A percentile compares a stretch with the other conserved stretches of the same genome.
Evolutionary conservation across 78 protist genomes (phyloP).

Genomic region (Dictyostelium brefeldianum): DNA sequence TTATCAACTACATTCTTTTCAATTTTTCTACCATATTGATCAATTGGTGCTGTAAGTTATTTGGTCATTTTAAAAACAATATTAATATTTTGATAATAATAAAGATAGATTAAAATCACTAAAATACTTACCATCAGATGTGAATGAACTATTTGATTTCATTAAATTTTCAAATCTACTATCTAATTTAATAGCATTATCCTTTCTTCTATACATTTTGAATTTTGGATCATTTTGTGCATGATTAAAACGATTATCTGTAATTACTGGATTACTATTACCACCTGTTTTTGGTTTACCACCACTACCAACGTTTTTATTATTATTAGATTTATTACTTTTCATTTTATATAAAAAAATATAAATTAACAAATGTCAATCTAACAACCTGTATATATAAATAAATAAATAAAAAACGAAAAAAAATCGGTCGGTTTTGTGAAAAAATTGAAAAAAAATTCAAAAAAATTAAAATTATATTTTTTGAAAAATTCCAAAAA

Average conservation of each 20-base stretch:
- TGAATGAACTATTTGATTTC: constrained; percentile 28
- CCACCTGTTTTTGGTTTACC: background rate
- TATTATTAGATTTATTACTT: constrained; percentile 2
- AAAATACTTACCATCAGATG: constrained; percentile 44
- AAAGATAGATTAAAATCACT: too few relatives aligned
- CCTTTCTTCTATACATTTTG: constrained; percentile 13
- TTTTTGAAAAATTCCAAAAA: too few relatives aligned
- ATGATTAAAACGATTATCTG: constrained; percentile 31
- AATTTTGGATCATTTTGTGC: constrained; percentile 75
- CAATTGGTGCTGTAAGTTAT: constrained; percentile 47
- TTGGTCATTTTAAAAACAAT: background rate
- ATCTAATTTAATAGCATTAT: constrained; percentile 29
- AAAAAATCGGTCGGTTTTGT: too few relatives aligned
- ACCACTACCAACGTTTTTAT: background rate
- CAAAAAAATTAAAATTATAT: too few relatives aligned
- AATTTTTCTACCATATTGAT: constrained; percentile 69
- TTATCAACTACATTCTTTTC: constrained; percentile 6
- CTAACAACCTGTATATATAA: too few relatives aligned
- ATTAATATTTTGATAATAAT: too few relatives aligned
- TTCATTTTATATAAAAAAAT: background rate
- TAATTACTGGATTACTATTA: constrained; percentile 2
- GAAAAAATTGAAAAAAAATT: too few relatives aligned
- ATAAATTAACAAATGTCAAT: too few relatives aligned
- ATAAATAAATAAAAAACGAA: too few relatives aligned
- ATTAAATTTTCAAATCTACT: constrained; percentile 22